Percentiles rank a stretch among this genome's conserved stretches.
These are phyloP conservation scores for Mycena sp. DNA, from an alignment of 1,284 basidiomycete genomes.

Conservation along the genomic window DNA sequence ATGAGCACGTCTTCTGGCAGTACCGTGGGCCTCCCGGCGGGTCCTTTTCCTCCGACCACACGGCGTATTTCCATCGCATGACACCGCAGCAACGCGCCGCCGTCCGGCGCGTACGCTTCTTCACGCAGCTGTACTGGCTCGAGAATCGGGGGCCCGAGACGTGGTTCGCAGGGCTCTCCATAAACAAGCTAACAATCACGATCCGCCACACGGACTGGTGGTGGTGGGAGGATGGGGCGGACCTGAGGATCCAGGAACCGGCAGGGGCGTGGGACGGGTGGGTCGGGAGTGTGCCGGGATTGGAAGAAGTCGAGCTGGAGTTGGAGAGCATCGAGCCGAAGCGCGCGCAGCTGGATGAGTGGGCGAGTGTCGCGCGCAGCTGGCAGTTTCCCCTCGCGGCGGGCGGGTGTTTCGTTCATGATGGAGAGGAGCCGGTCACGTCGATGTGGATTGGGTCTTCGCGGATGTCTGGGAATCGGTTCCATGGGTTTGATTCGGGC, in stretches of 20 bases:
- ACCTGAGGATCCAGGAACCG: neutral
- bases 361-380: slow-evolving; percentile 11
- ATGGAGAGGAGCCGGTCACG: neutral
- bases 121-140: slow-evolving; percentile 27
- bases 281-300: slow-evolving; percentile 6
- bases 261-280: neutral
- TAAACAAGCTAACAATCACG: slow-evolving; percentile 8
- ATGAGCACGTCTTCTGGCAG: slow-evolving; percentile 36
- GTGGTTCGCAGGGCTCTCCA: slow-evolving; percentile 3
- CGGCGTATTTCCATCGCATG: slow-evolving; percentile 5
- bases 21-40: slow-evolving; percentile 22
- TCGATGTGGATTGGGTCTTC: slow-evolving; percentile 6
- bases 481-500: neutral
- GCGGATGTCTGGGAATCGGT: neutral
- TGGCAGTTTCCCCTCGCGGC: slow-evolving; percentile 9
- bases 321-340: slow-evolving; percentile 25
- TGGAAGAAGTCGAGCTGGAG: slow-evolving; percentile 19
- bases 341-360: slow-evolving; percentile 25
- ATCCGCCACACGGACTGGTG: slow-evolving; percentile 20
- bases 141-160: neutral
- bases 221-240: slow-evolving; percentile 4
- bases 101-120: slow-evolving; percentile 31
- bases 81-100: slow-evolving; percentile 22
- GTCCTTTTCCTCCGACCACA: neutral
- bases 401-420: neutral